Evolutionary conservation across 345 rosid species (phyloP), one percentile per base, ranked within the genome.

Genomic region (Erucastrum elatum): DNA sequence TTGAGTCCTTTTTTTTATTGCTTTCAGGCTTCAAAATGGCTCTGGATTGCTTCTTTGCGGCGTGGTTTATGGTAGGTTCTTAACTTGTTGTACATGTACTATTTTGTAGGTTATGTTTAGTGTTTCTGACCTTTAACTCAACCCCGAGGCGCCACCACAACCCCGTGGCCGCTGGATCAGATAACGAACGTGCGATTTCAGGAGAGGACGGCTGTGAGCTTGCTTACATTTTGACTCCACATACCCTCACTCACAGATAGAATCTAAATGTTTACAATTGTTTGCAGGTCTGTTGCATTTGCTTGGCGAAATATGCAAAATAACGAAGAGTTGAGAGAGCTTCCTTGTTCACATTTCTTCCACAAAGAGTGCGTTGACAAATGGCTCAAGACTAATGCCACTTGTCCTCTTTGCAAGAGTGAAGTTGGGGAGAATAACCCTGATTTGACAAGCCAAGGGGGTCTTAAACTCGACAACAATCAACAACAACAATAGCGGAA

Each of bases 51-150:
- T 95, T 95, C 84, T 95, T 95, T 82, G 99, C 98, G 8, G 91
- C 91, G 76, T 95, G 98, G 99, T 95, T 95, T 83, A 97, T 95
- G 81, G 97, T 95, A 66, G 99, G 99, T 82, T 76, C 99, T 98
- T 71, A 93, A 93, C 82, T 82, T 95, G 21, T 21, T 21, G 93
- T 95, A 95, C 87, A 91, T 97, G 98, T 93, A 70, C 0, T 74
- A 26, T 44, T 29, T 29, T 29, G 31, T 29, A 29, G 31, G 31
- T 29, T 29, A 29, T 29, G 31, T 29, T 29, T 29, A 29, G 31
- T 29, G 31, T 29, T 29, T 29, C 31, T 29, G 3, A 29, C 31
- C 31, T 29, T 29, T 29, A 29, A 76, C 92, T 33, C 97, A 90
- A 78, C 87, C 96, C 55, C 85, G 92, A 85, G 99, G 99, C 35